phyloP scores from a whole-genome alignment of 78 protist genomes.

The Cavenderia fasciculata region DNA sequence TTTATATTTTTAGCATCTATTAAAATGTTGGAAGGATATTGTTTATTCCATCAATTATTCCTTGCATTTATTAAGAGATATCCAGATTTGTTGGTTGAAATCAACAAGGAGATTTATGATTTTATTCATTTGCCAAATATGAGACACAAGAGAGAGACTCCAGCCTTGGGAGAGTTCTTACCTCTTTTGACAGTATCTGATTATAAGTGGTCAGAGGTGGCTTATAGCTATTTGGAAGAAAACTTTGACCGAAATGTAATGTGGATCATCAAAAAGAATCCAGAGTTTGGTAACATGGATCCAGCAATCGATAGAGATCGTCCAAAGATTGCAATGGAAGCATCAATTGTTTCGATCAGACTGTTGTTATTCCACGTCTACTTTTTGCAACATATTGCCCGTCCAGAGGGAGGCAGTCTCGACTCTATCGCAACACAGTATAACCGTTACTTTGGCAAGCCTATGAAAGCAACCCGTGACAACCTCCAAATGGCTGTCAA shows the following conservation, averaged over 20 bases:
- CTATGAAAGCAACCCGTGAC: constrained; percentile 28
- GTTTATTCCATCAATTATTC: constrained; percentile 71
- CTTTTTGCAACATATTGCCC: constrained; percentile 55
- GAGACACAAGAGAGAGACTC: constrained; percentile 51
- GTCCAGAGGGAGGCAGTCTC: constrained; percentile 31
- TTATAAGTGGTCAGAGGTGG: constrained; percentile 72
- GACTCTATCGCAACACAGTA: constrained; percentile 26
- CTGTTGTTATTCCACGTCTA: constrained; percentile 80
- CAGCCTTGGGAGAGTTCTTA: constrained; percentile 77
- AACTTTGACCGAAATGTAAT: constrained; percentile 75
- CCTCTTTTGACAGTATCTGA: constrained; percentile 62
- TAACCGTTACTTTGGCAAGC: constrained; percentile 51
- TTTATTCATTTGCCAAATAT: constrained; percentile 61
- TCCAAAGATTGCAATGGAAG: constrained; percentile 30
- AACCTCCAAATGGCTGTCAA: constrained; percentile 68
- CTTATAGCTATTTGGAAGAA: constrained; percentile 50
- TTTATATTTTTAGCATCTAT: constrained; percentile 18
- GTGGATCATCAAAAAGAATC: constrained; percentile 46
- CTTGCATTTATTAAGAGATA: constrained; percentile 45
- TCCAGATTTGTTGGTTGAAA: constrained; percentile 40
- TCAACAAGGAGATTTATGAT: constrained; percentile 45
- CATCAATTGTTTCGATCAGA: constrained; percentile 42
- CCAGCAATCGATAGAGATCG: constrained; percentile 28
- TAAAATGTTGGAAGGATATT: constrained; percentile 73
- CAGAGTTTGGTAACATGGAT: constrained; percentile 8